Base-by-base conservation (phyloP, 2,329 filamentous ascomycete species). In the Conoideocrella luteorostrata region DNA sequence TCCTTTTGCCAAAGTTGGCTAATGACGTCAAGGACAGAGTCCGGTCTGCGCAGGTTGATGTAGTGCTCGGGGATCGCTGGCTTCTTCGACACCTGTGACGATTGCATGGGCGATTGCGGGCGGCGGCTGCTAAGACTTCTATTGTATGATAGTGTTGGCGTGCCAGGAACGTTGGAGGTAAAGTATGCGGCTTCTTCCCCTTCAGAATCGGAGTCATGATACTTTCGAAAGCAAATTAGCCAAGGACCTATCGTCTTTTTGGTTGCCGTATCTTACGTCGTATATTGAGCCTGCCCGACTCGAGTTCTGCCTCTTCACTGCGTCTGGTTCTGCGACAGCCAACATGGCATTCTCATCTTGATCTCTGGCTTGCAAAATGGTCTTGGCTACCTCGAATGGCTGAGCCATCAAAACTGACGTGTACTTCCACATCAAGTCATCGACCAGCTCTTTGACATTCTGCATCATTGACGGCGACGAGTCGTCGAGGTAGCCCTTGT, bases 381-480 rank as follows among this genome's bases (percentile, higher is more conserved):
- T 93, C 75, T 96, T 97, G 58, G 91, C 89, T 46, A 96, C 90
- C 71, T 97, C 93, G 63, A 98, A 97, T 12, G 93, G 93, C 67
- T 98, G 93, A 43, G 88, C 86, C 61, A 95, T 82, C 57, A 97
- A 66, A 20, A 95, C 83, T 46, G 84, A 88, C 12, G 84, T 85
- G 68, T 98, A 98, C 61, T 93, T 91, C 82, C 90, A 94, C 63
- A 95, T 62, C 51, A 93, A 79, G 62, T 90, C 84, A 60, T 97
- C 89, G 38, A 95, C 60, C 48, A 95, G 69, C 50, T 84, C 82
- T 60, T 85, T 87, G 34, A 84, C 72, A 50, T 85, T 85, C 53
- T 87, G 84, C 10, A 88, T 74, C 22, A 82, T 75, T 1, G 86
- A 87, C 0, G 86, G 86, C 22, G 85, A 87, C 18, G 78, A 71